Percentiles rank a stretch among this genome's conserved stretches.
Conservation (phyloP, 2,329 filamentous ascomycete genomes). For the Amauroascus verrucosus region DNA sequence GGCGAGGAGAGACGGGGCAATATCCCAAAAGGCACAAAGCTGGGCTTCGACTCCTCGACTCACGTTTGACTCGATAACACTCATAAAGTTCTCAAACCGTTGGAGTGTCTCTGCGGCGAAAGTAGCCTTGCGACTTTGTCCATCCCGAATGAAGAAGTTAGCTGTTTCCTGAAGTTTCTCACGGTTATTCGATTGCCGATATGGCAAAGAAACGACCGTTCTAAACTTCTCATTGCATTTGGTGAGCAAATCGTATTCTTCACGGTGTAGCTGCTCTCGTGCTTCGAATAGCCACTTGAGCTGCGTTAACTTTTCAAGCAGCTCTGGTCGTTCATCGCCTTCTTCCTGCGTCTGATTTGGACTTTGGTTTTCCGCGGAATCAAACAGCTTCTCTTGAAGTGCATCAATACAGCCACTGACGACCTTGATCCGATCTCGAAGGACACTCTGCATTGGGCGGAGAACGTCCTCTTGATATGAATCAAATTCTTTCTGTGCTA, state of each 20-base stretch:
- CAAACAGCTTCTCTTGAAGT: conserved; percentile 60
- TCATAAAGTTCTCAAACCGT: conserved; percentile 65
- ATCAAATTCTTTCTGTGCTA: conserved; percentile 72
- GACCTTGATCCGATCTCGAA: conserved; percentile 63
- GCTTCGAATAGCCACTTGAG: conserved; percentile 96
- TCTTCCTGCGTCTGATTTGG: conserved; percentile 87
- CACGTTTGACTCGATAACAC: conserved; percentile 73
- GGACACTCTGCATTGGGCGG: conserved; percentile 69
- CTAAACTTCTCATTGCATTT: conserved; percentile 81
- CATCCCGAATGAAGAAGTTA: conserved; percentile 73
- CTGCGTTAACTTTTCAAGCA: conserved; percentile 86
- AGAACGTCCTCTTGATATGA: conserved; percentile 72
- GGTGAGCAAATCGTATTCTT: conserved; percentile 72
- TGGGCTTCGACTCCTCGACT: conserved; percentile 82
- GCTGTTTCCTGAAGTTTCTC: conserved; percentile 72
- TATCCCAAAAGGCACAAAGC: conserved; percentile 94
- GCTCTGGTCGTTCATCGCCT: conserved; percentile 86
- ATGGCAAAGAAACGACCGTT: conserved; percentile 72
- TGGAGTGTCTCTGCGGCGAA: conserved; percentile 63
- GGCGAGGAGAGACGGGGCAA: conserved; percentile 69
- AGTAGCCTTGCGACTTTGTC: conserved; percentile 56
- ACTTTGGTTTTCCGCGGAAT: conserved; percentile 55
- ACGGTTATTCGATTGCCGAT: conserved; percentile 59
- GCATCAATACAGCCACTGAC: conserved; percentile 70
- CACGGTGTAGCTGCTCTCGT: conserved; percentile 75